Evolutionary conservation across 2,329 filamentous ascomycete genomes (phyloP).

Genomic region (Dothiorella sarmentorum): DNA sequence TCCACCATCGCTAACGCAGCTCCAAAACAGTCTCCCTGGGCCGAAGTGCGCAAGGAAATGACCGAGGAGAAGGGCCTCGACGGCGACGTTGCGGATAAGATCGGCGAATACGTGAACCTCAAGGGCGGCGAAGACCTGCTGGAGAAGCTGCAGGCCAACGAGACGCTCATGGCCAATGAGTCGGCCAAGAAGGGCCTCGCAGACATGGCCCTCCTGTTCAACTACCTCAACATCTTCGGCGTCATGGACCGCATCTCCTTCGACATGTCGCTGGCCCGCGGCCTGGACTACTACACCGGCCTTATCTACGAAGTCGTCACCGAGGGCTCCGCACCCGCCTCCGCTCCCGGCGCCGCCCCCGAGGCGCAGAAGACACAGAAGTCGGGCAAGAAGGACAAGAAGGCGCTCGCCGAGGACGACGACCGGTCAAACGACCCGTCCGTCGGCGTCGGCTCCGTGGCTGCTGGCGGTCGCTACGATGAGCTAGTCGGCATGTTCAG

Average conservation of each 20-base stretch:
- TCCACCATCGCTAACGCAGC: slow-evolving; percentile 21
- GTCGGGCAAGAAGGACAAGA: slow-evolving; percentile 45
- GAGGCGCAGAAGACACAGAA: slow-evolving; percentile 44
- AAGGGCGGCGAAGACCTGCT: slow-evolving; percentile 76
- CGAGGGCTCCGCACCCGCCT: slow-evolving; percentile 62
- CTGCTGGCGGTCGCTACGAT: slow-evolving; percentile 88
- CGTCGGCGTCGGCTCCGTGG: slow-evolving; percentile 80
- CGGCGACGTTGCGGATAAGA: slow-evolving; percentile 74
- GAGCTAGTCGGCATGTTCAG: slow-evolving; percentile 93
- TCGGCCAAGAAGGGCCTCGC: slow-evolving; percentile 75
- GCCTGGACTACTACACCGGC: slow-evolving; percentile 89
- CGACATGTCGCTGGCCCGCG: slow-evolving; percentile 84
- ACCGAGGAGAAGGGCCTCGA: slow-evolving; percentile 83
- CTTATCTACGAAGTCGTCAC: slow-evolving; percentile 89
- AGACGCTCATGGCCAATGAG: slow-evolving; percentile 65
- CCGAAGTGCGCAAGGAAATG: slow-evolving; percentile 89
- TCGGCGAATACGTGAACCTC: slow-evolving; percentile 76
- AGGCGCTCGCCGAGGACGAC: slow-evolving; percentile 48
- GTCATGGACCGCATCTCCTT: slow-evolving; percentile 75
- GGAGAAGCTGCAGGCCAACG: slow-evolving; percentile 64
- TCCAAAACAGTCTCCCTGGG: slow-evolving; percentile 61
- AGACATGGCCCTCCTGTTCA: slow-evolving; percentile 77
- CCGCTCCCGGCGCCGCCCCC: slow-evolving; percentile 37
- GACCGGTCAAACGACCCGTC: slow-evolving; percentile 76
- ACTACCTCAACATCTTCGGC: slow-evolving; percentile 75